These are phyloP conservation scores for Papilionanthe hybrid DNA, from an alignment of 116 monocot species.

Conservation along the genomic window DNA sequence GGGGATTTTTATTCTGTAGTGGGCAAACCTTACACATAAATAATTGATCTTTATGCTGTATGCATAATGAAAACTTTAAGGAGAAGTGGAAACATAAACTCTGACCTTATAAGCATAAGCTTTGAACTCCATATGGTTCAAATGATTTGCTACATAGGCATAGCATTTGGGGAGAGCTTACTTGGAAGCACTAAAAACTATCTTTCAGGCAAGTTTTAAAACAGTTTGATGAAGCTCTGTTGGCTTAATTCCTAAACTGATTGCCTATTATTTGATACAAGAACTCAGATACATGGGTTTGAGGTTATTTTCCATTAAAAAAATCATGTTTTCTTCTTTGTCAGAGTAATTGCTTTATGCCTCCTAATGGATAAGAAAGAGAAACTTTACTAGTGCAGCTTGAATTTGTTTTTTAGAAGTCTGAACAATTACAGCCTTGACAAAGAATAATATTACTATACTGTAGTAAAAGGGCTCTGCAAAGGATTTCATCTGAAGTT, in stretches of 20 bases:
- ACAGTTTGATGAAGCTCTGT: neutral
- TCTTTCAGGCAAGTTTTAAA: neutral
- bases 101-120: neutral
- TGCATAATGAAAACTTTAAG: neutral
- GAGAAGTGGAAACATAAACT: neutral
- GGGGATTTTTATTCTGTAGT: neutral
- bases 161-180: neutral
- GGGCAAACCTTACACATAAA: neutral
- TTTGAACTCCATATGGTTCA: neutral
- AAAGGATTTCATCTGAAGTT: neutral
- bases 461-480: neutral
- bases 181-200: neutral
- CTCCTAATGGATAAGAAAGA: neutral
- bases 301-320: neutral
- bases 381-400: neutral
- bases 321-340: neutral
- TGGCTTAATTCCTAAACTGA: neutral
- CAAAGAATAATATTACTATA: neutral
- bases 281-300: neutral
- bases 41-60: neutral
- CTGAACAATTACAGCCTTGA: neutral
- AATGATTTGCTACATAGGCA: neutral
- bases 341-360: neutral
- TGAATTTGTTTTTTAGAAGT: neutral
- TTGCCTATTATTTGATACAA: neutral